Evolutionary conservation across 1,139 yeast genomes (phyloP), one percentile per base, ranked within the genome.

Genomic region (Starmera stellimalicola): DNA sequence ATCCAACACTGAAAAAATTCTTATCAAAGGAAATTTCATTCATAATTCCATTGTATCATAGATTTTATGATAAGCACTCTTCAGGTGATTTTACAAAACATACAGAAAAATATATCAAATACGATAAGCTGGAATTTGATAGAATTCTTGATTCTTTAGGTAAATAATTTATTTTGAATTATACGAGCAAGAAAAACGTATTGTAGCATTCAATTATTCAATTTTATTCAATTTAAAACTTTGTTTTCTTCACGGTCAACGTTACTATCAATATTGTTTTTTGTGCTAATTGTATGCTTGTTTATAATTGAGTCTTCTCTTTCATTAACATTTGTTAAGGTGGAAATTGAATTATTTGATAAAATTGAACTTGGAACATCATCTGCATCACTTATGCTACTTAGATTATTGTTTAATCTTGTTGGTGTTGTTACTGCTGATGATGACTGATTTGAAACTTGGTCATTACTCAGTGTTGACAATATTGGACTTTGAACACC

Each of bases 11-110:
- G 52, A 73, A 77, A 41, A 68, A 68, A 35, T 70, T 65, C 39
- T 61, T 84, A 45, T 65, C 73, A 11, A 71, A 68, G 43, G 94
- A 84, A 46, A 77, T 84, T 38, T 68, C 78, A 34, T 70, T 85
- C 48, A 77, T 88, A 34, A 67, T 77, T 44, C 94, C 94, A 27
- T 73, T 93, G 34, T 88, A 88, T 57, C 77, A 79, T 51, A 77
- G 91, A 51, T 79, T 87, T 53, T 78, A 84, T 55, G 88, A 80
- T 50, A 78, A 77, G 53, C 79, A 82, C 50, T 71, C 73, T 7
- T 64, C 60, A 32, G 75, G 79, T n/a, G 85, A 77, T 39, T 79
- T 80, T 46, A 70, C 88, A 15, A 83, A 83, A 55, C 77, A 80
- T 51, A 68, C 70, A 36, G 63, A 69, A 31, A 84, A 82, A 63